Evolutionary conservation across 2,329 filamentous ascomycete genomes (phyloP), one percentile per base, ranked within the genome.

Genomic region (Fusarium xylarioides): DNA sequence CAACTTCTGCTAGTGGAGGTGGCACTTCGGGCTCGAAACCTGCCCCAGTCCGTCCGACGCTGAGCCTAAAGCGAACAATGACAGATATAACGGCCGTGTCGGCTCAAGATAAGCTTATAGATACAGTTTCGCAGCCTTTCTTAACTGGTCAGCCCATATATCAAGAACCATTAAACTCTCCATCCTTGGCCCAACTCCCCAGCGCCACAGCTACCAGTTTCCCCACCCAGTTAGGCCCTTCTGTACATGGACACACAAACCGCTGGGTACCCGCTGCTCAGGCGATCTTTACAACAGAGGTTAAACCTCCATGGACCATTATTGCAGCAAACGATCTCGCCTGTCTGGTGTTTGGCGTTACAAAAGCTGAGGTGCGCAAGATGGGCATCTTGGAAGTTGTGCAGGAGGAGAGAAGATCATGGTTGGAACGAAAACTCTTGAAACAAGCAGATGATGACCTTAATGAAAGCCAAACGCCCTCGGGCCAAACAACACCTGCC

Each of bases 331-430:
- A 99, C 80, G 96, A 99, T 80, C 86, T 99, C 54, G 96, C 96
- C 23, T 99, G 96, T 82, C 86, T 99, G 47, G 92, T 98, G n/a
- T 99, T 98, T 83, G 96, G 96, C n/a, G 94, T 99, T 15, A 97
- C 95, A n/a, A 94, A 94, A 79, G 93, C 94, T 9, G 96, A 99
- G 82, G 93, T 99, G 30, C 91, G 95, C 62, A 98, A 95, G 80
- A 91, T 98, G 86, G 95, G 96, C 53, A 98, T 99, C 63, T 83
- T 99, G 66, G 95, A 98, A 80, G 94, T 99, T 35, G 95, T 99
- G 23, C 93, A 95, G 81, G 91, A 95, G 81, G 95, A 98, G 81
- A 89, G 95, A 66, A 88, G 95, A 74, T 90, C 91, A 34, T 99
- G 96, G 96, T 86, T 99, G 32, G 94, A 97, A 79, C 90, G 92